These are phyloP conservation scores for Colletotrichum sidae DNA, from an alignment of 2,329 filamentous ascomycete genomes.

Conservation along the genomic window DNA sequence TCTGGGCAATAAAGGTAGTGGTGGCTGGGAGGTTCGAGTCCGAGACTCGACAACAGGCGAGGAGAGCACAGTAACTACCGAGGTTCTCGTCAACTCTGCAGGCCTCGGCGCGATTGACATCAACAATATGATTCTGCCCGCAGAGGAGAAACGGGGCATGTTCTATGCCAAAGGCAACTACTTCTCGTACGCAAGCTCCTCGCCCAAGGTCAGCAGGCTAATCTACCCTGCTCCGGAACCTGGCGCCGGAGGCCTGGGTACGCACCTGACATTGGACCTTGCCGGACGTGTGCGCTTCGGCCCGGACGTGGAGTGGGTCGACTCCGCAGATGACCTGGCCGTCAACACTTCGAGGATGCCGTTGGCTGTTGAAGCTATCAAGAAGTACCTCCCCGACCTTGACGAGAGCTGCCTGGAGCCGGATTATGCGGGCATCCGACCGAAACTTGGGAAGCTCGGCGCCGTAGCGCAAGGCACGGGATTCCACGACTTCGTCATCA, in stretches of 20 bases:
- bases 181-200: slow-evolving; percentile 80
- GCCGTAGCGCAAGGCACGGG: slow-evolving; percentile 73
- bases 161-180: slow-evolving; percentile 96
- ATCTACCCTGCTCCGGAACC: slow-evolving; percentile 90
- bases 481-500: slow-evolving; percentile 88
- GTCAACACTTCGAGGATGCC: slow-evolving; percentile 73
- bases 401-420: slow-evolving; percentile 74
- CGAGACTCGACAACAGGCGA: slow-evolving; percentile 59
- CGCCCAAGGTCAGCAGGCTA: slow-evolving; percentile 75
- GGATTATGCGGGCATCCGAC: slow-evolving; percentile 92
- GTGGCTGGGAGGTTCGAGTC: slow-evolving; percentile 77
- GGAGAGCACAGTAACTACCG: slow-evolving; percentile 72
- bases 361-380: slow-evolving; percentile 79
- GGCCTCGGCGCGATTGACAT: slow-evolving; percentile 82
- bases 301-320: slow-evolving; percentile 95
- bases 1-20: slow-evolving; percentile 56
- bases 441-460: slow-evolving; percentile 76
- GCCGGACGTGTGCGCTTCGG: slow-evolving; percentile 88
- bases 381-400: slow-evolving; percentile 80
- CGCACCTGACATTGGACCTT: slow-evolving; percentile 93
- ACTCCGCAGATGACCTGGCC: slow-evolving; percentile 74
- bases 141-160: slow-evolving; percentile 65
- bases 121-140: slow-evolving; percentile 83
- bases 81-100: slow-evolving; percentile 86
- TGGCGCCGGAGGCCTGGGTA: slow-evolving; percentile 86